Base-by-base conservation (phyloP, 73 alveolate species). In the Paraurostyla sp. region DNA sequence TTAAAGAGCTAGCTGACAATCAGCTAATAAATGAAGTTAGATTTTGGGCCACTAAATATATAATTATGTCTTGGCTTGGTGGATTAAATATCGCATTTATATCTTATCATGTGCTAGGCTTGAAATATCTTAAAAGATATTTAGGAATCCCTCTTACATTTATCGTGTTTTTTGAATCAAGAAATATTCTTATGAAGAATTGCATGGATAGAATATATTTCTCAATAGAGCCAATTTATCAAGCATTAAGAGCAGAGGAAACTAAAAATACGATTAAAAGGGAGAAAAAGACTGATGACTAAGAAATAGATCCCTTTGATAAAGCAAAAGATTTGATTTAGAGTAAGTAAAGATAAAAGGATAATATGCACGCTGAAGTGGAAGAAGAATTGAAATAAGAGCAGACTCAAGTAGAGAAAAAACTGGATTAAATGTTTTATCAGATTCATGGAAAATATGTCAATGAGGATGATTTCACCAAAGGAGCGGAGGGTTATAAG, bases 41-140 rank as follows among this genome's bases (percentile, higher is more conserved):
- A 43, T 69, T 69, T 43, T 69, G 85, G 85, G 58, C 85, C 7
- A 40, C 85, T 2, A 69, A 69, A 36, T 69, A 69, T 43, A 43
- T 69, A 27, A 41, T 15, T 4, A 6, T 69, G 22, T 25, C 85
- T 9, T 69, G 63, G 58, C 9, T 69, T 9, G 42, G 42, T 6
- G 85, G 65, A 9, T 3, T 43, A 11, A 69, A 69, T 43, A 40
- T 69, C 18, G 63, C 68, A 36, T 69, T 33, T 23, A 7, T 69
- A 13, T 11, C 65, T 2, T 69, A 69, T 69, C 85, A 69, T 43
- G n/a, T n/a, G n/a, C 3, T 69, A 9, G 85, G 65, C 23, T 40
- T 69, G 30, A 69, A 69, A 43, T 15, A 69, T 4, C 32, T 69
- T 7, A 69, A 43, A 23, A 33, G 22, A 33, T 69, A 9, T 25